A percentile compares a stretch with the other conserved stretches of the same genome.
These are phyloP conservation scores for Obba rivulosa DNA, from an alignment of 768 basidiomycete genomes.

Conservation along the genomic window DNA sequence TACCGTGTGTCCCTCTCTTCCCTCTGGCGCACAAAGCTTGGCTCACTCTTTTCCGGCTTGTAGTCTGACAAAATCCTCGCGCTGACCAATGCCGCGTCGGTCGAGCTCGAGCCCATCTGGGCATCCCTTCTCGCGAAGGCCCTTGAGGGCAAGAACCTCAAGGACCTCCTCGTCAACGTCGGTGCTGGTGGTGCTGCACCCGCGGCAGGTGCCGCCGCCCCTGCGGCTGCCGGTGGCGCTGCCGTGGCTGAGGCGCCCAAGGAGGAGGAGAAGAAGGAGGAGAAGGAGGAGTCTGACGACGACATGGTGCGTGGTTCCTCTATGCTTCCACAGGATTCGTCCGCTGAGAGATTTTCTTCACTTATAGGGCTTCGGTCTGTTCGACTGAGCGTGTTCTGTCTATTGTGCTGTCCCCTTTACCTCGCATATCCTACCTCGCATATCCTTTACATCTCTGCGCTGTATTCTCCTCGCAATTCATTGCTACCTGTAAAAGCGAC, in stretches of 20 bases:
- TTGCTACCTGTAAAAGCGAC: too few species aligned
- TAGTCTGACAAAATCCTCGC: slow-evolving; percentile 90
- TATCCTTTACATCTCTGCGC: too few species aligned
- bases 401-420: slow-evolving; percentile 1
- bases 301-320: slow-evolving; percentile 61
- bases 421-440: too few species aligned
- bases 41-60: not conserved
- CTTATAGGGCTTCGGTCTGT: slow-evolving; percentile 92
- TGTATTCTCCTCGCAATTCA: too few species aligned
- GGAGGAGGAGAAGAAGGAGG: slow-evolving; percentile 82
- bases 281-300: slow-evolving; percentile 87
- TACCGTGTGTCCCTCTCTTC: slow-evolving; percentile 62
- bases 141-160: slow-evolving; percentile 96
- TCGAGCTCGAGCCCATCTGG: slow-evolving; percentile 97
- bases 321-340: slow-evolving; percentile 1
- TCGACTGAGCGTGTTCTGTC: slow-evolving; percentile 55
- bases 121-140: slow-evolving; percentile 95
- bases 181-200: slow-evolving; percentile 85
- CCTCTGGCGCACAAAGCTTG: not conserved
- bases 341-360: not conserved
- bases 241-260: slow-evolving; percentile 70
- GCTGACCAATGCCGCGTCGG: slow-evolving; percentile 75
- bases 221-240: slow-evolving; percentile 52
- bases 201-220: slow-evolving; percentile 46
- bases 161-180: slow-evolving; percentile 92